Evolutionary conservation across 2,329 filamentous ascomycete genomes (phyloP), one percentile per base, ranked within the genome.

Genomic region (Pseudonectria buxi): DNA sequence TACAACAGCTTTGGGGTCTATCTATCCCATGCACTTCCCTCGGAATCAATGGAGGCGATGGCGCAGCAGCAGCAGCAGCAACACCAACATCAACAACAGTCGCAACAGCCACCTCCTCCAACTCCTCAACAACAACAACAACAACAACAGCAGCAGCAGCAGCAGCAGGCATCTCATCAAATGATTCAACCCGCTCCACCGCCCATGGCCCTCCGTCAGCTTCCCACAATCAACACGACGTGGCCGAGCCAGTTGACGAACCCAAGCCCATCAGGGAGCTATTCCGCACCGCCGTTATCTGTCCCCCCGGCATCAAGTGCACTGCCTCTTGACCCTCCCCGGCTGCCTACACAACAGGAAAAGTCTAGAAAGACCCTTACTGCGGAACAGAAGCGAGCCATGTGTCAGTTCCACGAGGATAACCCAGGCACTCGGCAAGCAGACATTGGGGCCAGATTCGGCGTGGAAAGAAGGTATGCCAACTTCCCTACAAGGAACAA

Each of bases 371-470:
- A 87, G 63, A 96, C 90, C 2, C 69, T 98, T 50, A 95, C 88
- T 7, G 86, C 95, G 55, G 82, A 86, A 39, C 89, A 96, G 58
- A 83, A 92, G 45, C 77, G 88, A 47, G 76, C 79, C 29, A 98
- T 98, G 89, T 98, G 92, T 61, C 76, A 87, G 55, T 95, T 90
- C 61, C 85, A 90, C 51, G 84, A 92, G 57, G 83, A 94, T 44
- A 82, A 96, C 56, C 92, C 90, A 14, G 82, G 78, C 32, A 81
- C 87, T 30, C 95, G 95, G 64, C 92, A 98, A 66, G 92, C 88
- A 13, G 90, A 96, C 56, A 98, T 98, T 63, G 92, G 92, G 64
- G 83, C 82, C 40, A 80, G 88, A 58, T 98, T 98, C 64, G 90
- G 89, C 25, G 92, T 98, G 34, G 92, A 98, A 67, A 72, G 92